These are phyloP conservation scores for Phytophthora kernoviae DNA, from an alignment of 352 stramenopile genomes.

Conservation along the genomic window DNA sequence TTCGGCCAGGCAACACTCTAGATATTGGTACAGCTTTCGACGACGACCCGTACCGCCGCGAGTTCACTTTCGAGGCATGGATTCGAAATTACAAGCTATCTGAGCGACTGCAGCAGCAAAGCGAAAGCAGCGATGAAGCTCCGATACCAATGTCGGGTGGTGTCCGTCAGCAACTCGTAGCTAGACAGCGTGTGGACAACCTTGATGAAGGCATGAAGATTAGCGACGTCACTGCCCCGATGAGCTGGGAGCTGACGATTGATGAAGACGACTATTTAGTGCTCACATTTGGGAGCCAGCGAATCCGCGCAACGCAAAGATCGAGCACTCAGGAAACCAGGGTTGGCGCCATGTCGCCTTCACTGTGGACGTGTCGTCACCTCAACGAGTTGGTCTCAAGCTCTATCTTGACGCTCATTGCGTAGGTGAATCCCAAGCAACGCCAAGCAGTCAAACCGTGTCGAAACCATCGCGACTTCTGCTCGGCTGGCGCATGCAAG, in stretches of 20 bases:
- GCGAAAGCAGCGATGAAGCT: constrained; percentile 26
- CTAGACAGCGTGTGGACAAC: constrained; percentile 23
- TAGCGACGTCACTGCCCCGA: constrained; percentile 21
- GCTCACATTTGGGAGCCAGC: constrained; percentile 50
- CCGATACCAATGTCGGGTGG: constrained; percentile 11
- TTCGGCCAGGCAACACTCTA: constrained; percentile 63
- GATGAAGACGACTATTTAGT: constrained; percentile 50
- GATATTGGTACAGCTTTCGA: constrained; percentile 76
- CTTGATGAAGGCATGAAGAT: constrained; percentile 27
- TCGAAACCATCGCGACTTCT: constrained; percentile 51
- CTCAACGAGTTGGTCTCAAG: constrained; percentile 51
- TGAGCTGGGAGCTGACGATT: constrained; percentile 55
- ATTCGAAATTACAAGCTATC: constrained; percentile 61
- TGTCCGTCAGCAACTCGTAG: constrained; percentile 22
- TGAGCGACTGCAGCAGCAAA: constrained; percentile 30
- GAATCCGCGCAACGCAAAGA: constrained; percentile 48
- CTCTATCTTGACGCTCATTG: constrained; percentile 66
- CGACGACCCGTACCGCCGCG: constrained; percentile 81
- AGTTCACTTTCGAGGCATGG: constrained; percentile 82
- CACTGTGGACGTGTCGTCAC: constrained; percentile 61
- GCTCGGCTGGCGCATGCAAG: constrained; percentile 49
- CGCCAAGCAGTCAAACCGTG: constrained; percentile 40
- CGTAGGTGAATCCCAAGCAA: constrained; percentile 54
- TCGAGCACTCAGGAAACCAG: constrained; percentile 30
- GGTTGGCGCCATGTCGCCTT: constrained; percentile 78